Evolutionary conservation across 352 stramenopile species (phyloP).

Genomic region (Phytophthora pistaciae): DNA sequence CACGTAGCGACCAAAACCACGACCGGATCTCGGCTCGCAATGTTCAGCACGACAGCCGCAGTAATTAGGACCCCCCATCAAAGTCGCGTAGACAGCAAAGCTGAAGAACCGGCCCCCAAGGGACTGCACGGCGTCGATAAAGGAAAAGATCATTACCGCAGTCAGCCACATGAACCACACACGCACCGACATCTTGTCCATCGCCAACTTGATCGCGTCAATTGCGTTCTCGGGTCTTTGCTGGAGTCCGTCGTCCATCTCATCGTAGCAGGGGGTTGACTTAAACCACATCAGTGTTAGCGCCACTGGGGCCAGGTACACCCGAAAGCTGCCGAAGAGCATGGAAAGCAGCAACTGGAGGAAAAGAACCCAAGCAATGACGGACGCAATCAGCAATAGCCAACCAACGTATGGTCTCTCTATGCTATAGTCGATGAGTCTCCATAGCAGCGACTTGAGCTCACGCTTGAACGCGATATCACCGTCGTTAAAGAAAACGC

Average conservation of each 20-base stretch:
- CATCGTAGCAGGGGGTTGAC: neutral
- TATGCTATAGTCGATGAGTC: too few relatives aligned
- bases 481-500: too few relatives aligned
- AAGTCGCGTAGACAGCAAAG: conserved; percentile 31
- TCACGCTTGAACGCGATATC: too few relatives aligned
- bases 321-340: neutral
- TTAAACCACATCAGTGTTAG: neutral
- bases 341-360: neutral
- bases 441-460: too few relatives aligned
- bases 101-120: conserved; percentile 29
- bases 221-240: neutral
- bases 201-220: neutral
- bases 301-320: neutral
- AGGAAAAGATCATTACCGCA: too few relatives aligned
- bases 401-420: too few relatives aligned
- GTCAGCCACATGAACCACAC: too few relatives aligned
- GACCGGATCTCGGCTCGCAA: conserved; percentile 30
- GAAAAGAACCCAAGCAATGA: neutral
- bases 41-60: conserved; percentile 27
- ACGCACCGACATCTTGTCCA: too few relatives aligned
- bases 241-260: neutral
- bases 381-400: too few relatives aligned
- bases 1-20: conserved; percentile 34
- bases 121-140: too few relatives aligned
- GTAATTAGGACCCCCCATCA: conserved; percentile 38